phyloP scores from a whole-genome alignment of 306 rosid species.

The Comarum palustre region DNA sequence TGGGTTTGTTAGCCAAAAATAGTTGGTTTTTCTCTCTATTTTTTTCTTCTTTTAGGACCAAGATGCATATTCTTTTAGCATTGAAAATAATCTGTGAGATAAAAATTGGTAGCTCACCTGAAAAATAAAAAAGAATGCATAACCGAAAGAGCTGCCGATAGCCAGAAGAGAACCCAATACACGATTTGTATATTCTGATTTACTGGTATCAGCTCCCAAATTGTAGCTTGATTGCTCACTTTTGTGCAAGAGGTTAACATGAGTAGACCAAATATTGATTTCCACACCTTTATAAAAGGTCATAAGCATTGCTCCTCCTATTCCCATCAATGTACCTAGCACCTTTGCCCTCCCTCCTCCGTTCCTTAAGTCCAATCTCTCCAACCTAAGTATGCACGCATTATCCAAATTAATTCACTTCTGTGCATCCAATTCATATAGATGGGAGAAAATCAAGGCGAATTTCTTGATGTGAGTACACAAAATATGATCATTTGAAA shows the following conservation, averaged over 20 bases:
- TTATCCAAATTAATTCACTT: neutral
- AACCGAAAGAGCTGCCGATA: slow-evolving; percentile 24
- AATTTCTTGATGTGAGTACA: too few species aligned
- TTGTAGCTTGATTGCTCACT: neutral
- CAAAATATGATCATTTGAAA: too few species aligned
- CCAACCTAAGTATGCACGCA: slow-evolving; percentile 35
- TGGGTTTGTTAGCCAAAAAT: too few species aligned
- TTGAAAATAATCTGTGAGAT: too few species aligned
- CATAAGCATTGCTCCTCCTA: slow-evolving; percentile 73
- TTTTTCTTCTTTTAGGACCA: too few species aligned
- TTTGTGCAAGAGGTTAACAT: slow-evolving; percentile 44
- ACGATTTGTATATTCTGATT: neutral
- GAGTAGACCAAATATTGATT: slow-evolving; percentile 51
- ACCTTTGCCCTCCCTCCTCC: slow-evolving; percentile 55
- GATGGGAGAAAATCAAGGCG: neutral
- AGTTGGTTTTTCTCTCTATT: too few species aligned
- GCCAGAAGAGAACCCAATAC: slow-evolving; percentile 31
- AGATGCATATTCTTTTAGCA: too few species aligned
- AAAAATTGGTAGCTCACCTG: slow-evolving; percentile 26
- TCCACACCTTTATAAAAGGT: slow-evolving; percentile 53
- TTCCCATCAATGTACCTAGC: slow-evolving; percentile 54
- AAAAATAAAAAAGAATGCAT: slow-evolving; percentile 39
- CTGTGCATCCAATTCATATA: too few species aligned
- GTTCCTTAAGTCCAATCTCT: slow-evolving; percentile 36
- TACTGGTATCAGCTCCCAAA: neutral